phyloP scores from a whole-genome alignment of 2,329 filamentous ascomycete species.

The Pestalotiopsis sp. region DNA sequence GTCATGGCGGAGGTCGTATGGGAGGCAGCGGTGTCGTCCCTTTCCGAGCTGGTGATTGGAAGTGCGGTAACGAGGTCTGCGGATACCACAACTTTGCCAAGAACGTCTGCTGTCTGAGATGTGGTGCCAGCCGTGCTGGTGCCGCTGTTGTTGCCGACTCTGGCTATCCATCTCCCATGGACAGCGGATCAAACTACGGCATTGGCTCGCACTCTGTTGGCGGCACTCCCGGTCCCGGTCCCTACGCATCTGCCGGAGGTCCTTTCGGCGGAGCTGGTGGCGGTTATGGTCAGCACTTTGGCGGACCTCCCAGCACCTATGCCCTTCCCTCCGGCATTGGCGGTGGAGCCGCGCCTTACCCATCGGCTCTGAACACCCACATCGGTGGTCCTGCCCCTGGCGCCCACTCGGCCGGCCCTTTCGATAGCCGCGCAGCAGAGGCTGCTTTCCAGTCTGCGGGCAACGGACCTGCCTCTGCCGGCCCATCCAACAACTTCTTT shows the following conservation, averaged over 20 bases:
- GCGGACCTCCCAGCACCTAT: slow-evolving; percentile 84
- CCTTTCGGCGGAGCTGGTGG: slow-evolving; percentile 63
- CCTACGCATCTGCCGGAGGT: slow-evolving; percentile 69
- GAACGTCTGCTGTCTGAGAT: slow-evolving; percentile 96
- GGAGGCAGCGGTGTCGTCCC: slow-evolving; percentile 85
- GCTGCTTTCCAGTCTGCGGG: slow-evolving; percentile 89
- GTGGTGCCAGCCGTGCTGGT: slow-evolving; percentile 89
- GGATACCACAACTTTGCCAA: slow-evolving; percentile 99
- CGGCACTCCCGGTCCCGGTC: slow-evolving; percentile 75
- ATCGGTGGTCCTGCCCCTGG: slow-evolving; percentile 74
- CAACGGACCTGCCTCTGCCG: slow-evolving; percentile 76
- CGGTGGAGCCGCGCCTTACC: slow-evolving; percentile 76
- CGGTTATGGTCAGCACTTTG: slow-evolving; percentile 78
- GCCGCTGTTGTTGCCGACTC: slow-evolving; percentile 94
- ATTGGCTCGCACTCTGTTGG: slow-evolving; percentile 89
- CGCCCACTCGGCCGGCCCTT: slow-evolving; percentile 81
- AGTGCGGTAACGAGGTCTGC: slow-evolving; percentile 95
- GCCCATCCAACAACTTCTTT: slow-evolving; percentile 73
- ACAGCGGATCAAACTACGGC: slow-evolving; percentile 76
- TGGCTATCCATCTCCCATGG: slow-evolving; percentile 88
- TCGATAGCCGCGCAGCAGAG: slow-evolving; percentile 91
- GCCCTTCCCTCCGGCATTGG: slow-evolving; percentile 83
- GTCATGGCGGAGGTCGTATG: slow-evolving; percentile 66
- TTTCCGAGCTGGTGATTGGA: slow-evolving; percentile 98
- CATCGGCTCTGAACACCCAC: slow-evolving; percentile 75